Evolutionary conservation across 2,329 filamentous ascomycete species (phyloP), one percentile per base, ranked within the genome.

Genomic region (Colletotrichum sp.): DNA sequence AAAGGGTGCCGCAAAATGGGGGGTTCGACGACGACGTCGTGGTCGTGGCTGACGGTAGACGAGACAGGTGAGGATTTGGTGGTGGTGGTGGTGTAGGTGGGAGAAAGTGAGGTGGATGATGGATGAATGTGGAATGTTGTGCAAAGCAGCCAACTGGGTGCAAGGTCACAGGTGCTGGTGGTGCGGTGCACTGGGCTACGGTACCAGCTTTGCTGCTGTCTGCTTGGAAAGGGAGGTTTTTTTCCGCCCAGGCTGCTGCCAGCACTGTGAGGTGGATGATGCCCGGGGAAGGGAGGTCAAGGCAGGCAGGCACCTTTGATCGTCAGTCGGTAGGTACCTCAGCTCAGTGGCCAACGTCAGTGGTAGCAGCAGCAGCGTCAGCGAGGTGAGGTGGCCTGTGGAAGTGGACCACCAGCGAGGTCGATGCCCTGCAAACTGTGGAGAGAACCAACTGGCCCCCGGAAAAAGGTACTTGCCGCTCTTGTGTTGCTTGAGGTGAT

Each of bases 41-140:
- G 74, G 69, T 71, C 76, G 73, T 73, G 73, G 74, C 74, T 76
- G 74, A 76, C 71, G 65, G 43, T 52, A 76, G 74, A 71, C 74
- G 66, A 74, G 74, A 73, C 74, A 79, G 80, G 68, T 77, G 78
- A 75, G 77, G 76, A 76, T 52, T 61, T 79, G 73, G 77, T 71
- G 69, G 72, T 73, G 75, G 76, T 72, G 75, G 71, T 73, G 48
- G 69, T 73, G 71, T 69, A 68, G 70, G 74, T 77, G 76, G 71
- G 65, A 76, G 71, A 76, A 72, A 68, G 43, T 38, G 73, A 73
- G 77, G 75, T 79, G 78, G 78, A 75, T 76, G 76, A 64, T 66
- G 76, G 79, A 75, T 73, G 66, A 73, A 76, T 43, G 73, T 75
- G 73, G 73, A 75, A 77, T 78, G 73, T 76, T 77, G 76, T 78